These are phyloP conservation scores for Verbascum thapsus DNA, from an alignment of 257 asterid genomes.

Conservation along the genomic window DNA sequence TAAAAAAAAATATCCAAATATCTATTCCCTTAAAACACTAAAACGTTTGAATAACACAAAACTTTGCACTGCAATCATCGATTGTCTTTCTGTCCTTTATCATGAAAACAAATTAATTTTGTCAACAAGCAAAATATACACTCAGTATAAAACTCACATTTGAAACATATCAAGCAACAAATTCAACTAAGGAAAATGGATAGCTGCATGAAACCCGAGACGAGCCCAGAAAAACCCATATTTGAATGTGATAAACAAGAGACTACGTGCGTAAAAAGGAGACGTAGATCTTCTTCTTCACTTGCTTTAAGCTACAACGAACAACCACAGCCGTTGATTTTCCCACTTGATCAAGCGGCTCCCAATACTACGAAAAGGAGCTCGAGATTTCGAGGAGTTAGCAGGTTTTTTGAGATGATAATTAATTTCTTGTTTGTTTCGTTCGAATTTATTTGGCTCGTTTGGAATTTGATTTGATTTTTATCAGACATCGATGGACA, in stretches of 20 bases:
- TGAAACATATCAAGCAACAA: constrained; percentile 18
- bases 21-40: not conserved
- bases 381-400: constrained; percentile 84
- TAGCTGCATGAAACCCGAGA: constrained; percentile 32
- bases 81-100: constrained; percentile 20
- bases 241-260: constrained; percentile 38
- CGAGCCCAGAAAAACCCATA: constrained; percentile 33
- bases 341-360: constrained; percentile 38
- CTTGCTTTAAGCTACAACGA: constrained; percentile 21
- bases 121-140: constrained; percentile 8
- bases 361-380: constrained; percentile 56
- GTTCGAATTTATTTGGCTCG: not conserved
- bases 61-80: constrained; percentile 35
- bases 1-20: constrained; percentile 10
- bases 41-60: constrained; percentile 9
- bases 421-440: too few species aligned
- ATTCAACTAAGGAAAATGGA: constrained; percentile 34
- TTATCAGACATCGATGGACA: constrained; percentile 75
- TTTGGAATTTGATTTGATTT: not conserved
- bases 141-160: too few species aligned
- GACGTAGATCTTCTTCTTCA: constrained; percentile 51
- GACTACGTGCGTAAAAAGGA: constrained; percentile 50
- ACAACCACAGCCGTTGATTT: constrained; percentile 31
- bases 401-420: constrained; percentile 53
- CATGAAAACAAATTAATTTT: constrained; percentile 16